phyloP scores from a whole-genome alignment of 1,284 basidiomycete genomes.

The Exobasidium cylindrosporum region DNA sequence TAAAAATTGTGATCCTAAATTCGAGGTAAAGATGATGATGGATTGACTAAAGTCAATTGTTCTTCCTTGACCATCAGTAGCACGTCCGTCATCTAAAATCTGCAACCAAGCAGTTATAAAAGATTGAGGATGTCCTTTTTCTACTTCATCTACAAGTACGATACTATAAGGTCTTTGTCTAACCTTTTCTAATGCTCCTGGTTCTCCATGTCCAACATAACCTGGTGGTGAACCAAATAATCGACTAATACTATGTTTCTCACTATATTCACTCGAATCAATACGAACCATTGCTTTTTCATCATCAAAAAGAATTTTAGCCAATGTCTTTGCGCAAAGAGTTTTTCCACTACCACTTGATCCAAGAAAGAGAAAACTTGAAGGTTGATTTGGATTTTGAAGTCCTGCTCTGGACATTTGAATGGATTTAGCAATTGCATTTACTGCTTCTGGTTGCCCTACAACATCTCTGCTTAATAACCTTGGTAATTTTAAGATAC shows the following conservation, averaged over 20 bases:
- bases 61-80: conserved; percentile 67
- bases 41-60: conserved; percentile 76
- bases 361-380: conserved; percentile 60
- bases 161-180: conserved; percentile 49
- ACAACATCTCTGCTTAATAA: conserved; percentile 57
- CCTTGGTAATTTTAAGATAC: conserved; percentile 48
- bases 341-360: conserved; percentile 62
- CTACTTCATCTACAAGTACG: conserved; percentile 39
- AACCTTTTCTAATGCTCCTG: conserved; percentile 38
- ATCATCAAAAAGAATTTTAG: conserved; percentile 76
- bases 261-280: conserved; percentile 65
- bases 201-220: conserved; percentile 56
- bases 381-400: conserved; percentile 61
- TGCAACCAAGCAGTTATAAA: conserved; percentile 76
- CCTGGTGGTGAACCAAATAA: conserved; percentile 84
- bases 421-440: conserved; percentile 63
- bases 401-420: conserved; percentile 63
- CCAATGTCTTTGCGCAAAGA: conserved; percentile 57
- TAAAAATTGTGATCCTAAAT: conserved; percentile 65
- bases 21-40: conserved; percentile 89
- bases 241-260: conserved; percentile 82
- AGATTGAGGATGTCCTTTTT: conserved; percentile 27
- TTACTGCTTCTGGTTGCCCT: conserved; percentile 63
- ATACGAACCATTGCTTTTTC: conserved; percentile 69
- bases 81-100: conserved; percentile 82